These are phyloP conservation scores for Phytophthora litchii DNA, from an alignment of 352 stramenopile species.

Conservation along the genomic window DNA sequence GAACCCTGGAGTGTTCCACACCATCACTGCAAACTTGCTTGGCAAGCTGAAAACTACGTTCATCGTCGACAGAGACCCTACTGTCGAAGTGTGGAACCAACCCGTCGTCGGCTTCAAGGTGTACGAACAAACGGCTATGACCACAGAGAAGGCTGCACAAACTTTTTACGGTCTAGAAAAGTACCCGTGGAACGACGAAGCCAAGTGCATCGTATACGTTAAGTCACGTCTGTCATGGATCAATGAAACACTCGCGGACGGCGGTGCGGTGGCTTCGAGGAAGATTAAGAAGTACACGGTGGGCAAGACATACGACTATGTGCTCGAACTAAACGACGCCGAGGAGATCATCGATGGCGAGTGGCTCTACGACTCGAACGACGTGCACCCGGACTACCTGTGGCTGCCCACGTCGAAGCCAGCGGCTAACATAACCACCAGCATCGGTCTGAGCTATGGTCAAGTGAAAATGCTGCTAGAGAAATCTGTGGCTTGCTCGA, in stretches of 20 bases:
- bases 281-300: constrained; percentile 17
- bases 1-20: constrained; percentile 41
- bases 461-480: constrained; percentile 25
- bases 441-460: constrained; percentile 34
- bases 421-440: no score
- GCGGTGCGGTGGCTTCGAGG: constrained; percentile 3
- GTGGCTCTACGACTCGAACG: constrained; percentile 29
- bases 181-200: constrained; percentile 46
- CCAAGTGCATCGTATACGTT: constrained; percentile 40
- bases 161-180: constrained; percentile 31
- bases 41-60: constrained; percentile 40
- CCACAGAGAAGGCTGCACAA: constrained; percentile 24
- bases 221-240: constrained; percentile 44
- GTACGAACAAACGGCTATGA: constrained; percentile 29
- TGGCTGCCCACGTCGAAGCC: no score
- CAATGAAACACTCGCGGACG: constrained; percentile 29
- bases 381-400: not conserved
- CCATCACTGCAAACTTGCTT: constrained; percentile 41
- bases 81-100: constrained; percentile 51
- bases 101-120: constrained; percentile 48
- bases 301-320: constrained; percentile 26
- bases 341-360: constrained; percentile 1
- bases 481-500: constrained; percentile 2
- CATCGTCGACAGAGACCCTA: constrained; percentile 39
- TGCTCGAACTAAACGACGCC: constrained; percentile 27